phyloP scores from a whole-genome alignment of 192 early-diverging fungal genomes.

The Coemansia sp. region DNA sequence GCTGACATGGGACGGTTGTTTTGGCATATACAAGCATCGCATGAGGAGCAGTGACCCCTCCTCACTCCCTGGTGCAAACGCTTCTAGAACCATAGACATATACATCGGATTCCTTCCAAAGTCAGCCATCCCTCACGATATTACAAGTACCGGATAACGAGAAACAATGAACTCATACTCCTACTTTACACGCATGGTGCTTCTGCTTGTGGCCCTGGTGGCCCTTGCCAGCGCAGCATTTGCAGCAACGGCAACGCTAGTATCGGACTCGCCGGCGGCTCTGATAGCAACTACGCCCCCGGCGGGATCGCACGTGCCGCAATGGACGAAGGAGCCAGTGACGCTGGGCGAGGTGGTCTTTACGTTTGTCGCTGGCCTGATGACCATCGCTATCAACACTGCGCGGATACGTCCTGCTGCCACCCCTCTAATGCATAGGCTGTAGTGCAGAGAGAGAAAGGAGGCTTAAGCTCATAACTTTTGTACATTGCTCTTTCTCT shows the following conservation, averaged over 20 bases:
- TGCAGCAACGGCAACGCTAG: background rate
- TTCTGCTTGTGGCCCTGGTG: background rate
- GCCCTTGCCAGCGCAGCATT: background rate
- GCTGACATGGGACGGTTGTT: too few relatives aligned
- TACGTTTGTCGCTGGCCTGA: conserved; percentile 8
- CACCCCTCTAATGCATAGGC: background rate
- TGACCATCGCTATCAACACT: conserved; percentile 6
- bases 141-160: too few relatives aligned
- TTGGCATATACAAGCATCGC: too few relatives aligned
- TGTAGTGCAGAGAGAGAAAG: too few relatives aligned
- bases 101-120: too few relatives aligned
- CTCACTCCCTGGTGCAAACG: too few relatives aligned
- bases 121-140: too few relatives aligned
- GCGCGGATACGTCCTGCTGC: conserved; percentile 8
- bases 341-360: conserved; percentile 13
- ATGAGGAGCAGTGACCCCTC: too few relatives aligned
- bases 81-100: too few relatives aligned
- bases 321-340: background rate
- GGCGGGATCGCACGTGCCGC: background rate
- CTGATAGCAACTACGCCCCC: background rate
- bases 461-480: background rate
- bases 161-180: too few relatives aligned
- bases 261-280: background rate
- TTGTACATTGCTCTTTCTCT: too few relatives aligned
- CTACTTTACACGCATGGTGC: background rate